Evolutionary conservation across 2,329 filamentous ascomycete species (phyloP), one percentile per base, ranked within the genome.

Genomic region (Elsinoe batatas): DNA sequence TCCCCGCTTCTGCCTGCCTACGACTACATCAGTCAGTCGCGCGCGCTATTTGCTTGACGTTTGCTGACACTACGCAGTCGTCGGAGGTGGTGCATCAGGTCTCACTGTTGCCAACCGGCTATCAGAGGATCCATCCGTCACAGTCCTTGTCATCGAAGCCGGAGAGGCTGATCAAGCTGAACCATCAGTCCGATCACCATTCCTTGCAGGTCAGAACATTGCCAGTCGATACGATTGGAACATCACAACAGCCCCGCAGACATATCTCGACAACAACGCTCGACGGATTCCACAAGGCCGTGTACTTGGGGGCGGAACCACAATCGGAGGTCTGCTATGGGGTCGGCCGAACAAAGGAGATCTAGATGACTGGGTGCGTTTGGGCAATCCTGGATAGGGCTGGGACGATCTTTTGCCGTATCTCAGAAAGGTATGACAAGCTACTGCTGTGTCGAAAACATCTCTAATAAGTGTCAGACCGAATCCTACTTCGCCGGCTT

Each of bases 321-420:
- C 67, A 6, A 62, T 70, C 51, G 69, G 69, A 46, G 64, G 62
- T 20, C 65, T 67, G 62, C 60, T 67, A n/a, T 69, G 61, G 60
- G 53, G 33, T 20, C 17, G 38, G 20, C 53, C 53, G 4, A 65
- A 64, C 54, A 71, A 76, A 32, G 76, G 72, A 5, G 71, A 69
- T 49, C 67, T 63, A 35, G 70, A 70, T 35, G 78, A 81, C 43
- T 84, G 81, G 81, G 76, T 74, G 46, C 66, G 70, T 30, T 66
- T 84, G 8, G 81, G 81, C 0, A 84, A 83, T 60, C 56, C 60
- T 1, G 81, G 79, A 1, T 84, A 81, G 81, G 71, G 73, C 1
- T 84, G 78, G 78, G 68, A 78, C 38, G 71, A 70, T 5, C 58
- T 78, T 18, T 61, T 68, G 13, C 66, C 64, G 8, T 71, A 70